These are phyloP conservation scores for Cercospora brassicicola DNA, from an alignment of 2,329 filamentous ascomycete species.

Conservation along the genomic window DNA sequence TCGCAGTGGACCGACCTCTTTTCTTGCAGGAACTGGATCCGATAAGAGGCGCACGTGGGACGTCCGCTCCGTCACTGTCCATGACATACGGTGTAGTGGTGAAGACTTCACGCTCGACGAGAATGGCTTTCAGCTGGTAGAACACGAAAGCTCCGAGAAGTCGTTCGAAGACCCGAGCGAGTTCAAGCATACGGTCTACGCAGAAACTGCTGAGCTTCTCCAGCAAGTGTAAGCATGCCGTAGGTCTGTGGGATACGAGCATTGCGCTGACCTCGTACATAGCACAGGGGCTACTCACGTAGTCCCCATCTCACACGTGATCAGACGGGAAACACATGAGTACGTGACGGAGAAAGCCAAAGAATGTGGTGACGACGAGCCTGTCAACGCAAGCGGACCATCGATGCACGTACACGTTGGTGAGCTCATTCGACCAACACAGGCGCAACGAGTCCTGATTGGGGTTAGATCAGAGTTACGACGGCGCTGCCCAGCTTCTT, in stretches of 20 bases:
- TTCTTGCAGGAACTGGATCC: slow-evolving; percentile 1
- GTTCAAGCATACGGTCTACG: not conserved
- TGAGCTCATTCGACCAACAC: not conserved
- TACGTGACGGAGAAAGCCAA: not conserved
- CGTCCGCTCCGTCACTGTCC: not conserved
- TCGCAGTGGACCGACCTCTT: not conserved
- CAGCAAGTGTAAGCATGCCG: not conserved
- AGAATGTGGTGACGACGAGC: not conserved
- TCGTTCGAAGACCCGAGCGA: not conserved
- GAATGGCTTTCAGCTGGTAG: slow-evolving; percentile 11
- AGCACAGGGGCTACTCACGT: slow-evolving; percentile 1
- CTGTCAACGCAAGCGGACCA: not conserved
- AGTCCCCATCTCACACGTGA: slow-evolving; percentile 1
- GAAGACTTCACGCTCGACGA: slow-evolving; percentile 5
- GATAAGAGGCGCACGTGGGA: slow-evolving; percentile 10
- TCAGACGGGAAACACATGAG: not conserved
- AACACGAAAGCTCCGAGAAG: not conserved
- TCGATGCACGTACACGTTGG: not conserved
- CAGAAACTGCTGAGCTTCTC: slow-evolving; percentile 3
- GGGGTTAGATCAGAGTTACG: not conserved
- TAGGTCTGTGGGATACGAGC: not conserved
- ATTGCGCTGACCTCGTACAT: not conserved
- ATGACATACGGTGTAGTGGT: not conserved
- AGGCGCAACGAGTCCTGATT: not conserved
- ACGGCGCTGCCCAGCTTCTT: slow-evolving; percentile 2